These are phyloP conservation scores for Cornus kousa DNA, from an alignment of 148 eudicot species.

Conservation along the genomic window DNA sequence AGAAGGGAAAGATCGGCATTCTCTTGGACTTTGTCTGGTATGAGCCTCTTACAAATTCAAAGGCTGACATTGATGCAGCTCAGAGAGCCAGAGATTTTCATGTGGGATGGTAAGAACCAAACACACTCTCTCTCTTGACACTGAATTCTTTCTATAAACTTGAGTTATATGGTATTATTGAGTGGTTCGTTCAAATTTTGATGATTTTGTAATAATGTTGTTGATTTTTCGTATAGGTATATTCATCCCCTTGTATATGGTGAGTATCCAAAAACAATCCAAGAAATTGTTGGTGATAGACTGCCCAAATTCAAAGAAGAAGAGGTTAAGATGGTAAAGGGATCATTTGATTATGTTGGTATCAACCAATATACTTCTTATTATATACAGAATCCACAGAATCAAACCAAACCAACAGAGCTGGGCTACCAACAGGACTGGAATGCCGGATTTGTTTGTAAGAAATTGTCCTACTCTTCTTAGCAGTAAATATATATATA, in stretches of 20 bases:
- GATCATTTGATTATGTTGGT: conserved; percentile 82
- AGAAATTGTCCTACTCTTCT: conserved; percentile 1
- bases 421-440: conserved; percentile 81
- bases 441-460: conserved; percentile 85
- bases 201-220: too few species aligned
- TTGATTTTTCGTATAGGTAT: conserved; percentile 47
- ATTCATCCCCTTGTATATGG: conserved; percentile 90
- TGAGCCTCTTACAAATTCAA: conserved; percentile 76
- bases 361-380: conserved; percentile 86
- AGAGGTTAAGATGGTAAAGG: conserved; percentile 73
- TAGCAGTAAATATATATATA: conserved; percentile 38
- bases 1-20: conserved; percentile 87
- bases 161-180: not conserved
- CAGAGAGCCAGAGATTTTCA: conserved; percentile 98
- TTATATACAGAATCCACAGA: conserved; percentile 54
- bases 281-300: conserved; percentile 61
- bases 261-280: conserved; percentile 86
- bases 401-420: conserved; percentile 23
- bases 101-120: conserved; percentile 71
- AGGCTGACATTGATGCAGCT: conserved; percentile 74
- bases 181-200: not conserved
- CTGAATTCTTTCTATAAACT: not conserved
- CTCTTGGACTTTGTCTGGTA: conserved; percentile 92
- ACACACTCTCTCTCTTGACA: not conserved
- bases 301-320: conserved; percentile 76